Base-by-base conservation (phyloP, 495 filamentous ascomycete species). In the Cetradonia linearis region DNA sequence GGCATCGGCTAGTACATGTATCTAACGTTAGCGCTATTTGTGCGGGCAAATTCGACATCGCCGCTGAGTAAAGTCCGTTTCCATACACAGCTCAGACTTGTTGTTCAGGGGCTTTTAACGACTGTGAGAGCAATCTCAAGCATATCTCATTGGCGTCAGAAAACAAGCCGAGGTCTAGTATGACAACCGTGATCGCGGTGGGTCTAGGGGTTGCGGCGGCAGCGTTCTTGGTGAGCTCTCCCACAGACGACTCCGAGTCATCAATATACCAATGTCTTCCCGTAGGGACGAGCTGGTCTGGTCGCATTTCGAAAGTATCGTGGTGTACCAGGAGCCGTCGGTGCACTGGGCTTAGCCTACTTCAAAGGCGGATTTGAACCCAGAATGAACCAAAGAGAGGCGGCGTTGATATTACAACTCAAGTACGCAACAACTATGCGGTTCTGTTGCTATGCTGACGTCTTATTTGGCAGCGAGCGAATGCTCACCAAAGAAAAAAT, bases 291-390 rank as follows among this genome's bases (percentile, higher is more conserved):
- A 64, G 91, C 94, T 63, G 93, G 92, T 56, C 77, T 94, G 13
- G 85, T 96, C 55, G 93, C 94, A 56, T 81, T 89, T 68, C 86
- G 90, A 49, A 83, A 88, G 59, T 96, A 86, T 57, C 79, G 84
- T 63, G 89, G 87, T 68, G 85, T 85, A 66, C 71, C 70, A 14
- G 71, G 71, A 25, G 68, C 66, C 31, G 77, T 85, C 59, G 83
- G 83, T 62, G 81, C 82, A n/a, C 72, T 95, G 58, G 92, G 93
- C 62, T 88, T 88, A 72, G 83, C 88, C 34, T 99, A 87, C 70
- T 97, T 95, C 78, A 97, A 96, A 73, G 93, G 93, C 67, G 93
- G 93, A 36, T 99, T 99, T 71, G 93, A 97, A 76, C 80, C 84
- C 44, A 86, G 83, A 67, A 97, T 99, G 91, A 96, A 83, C 70